phyloP scores from a whole-genome alignment of 2,329 filamentous ascomycete genomes.

The Dothideomycetidae sp. region DNA sequence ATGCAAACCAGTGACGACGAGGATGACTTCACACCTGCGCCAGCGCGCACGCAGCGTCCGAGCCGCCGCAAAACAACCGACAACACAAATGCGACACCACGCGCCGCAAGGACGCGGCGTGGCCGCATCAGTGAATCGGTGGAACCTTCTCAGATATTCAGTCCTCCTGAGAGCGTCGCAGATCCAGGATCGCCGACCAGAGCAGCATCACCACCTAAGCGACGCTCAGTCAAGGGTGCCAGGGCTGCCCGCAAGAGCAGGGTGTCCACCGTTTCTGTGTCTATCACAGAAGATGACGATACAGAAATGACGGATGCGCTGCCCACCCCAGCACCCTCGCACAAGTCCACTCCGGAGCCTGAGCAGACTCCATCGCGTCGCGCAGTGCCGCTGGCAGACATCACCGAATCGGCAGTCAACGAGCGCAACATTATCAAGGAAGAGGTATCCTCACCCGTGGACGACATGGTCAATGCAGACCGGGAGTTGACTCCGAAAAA shows the following conservation, averaged over 20 bases:
- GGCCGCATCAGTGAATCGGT: slow-evolving; percentile 36
- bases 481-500: slow-evolving; percentile 26
- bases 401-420: slow-evolving; percentile 54
- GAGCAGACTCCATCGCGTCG: slow-evolving; percentile 25
- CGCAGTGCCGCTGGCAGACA: slow-evolving; percentile 54
- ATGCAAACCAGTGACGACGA: slow-evolving; percentile 41
- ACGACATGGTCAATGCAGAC: slow-evolving; percentile 17
- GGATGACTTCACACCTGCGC: slow-evolving; percentile 68
- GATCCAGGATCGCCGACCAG: slow-evolving; percentile 41
- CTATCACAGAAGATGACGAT: slow-evolving; percentile 12
- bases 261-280: slow-evolving; percentile 25
- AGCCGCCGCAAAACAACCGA: slow-evolving; percentile 38
- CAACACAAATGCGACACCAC: slow-evolving; percentile 32
- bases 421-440: slow-evolving; percentile 26
- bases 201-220: slow-evolving; percentile 48
- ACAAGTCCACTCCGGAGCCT: slow-evolving; percentile 34
- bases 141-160: slow-evolving; percentile 47
- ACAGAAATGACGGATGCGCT: slow-evolving; percentile 9
- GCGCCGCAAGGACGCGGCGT: slow-evolving; percentile 28
- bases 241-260: slow-evolving; percentile 27
- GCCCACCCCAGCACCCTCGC: slow-evolving; percentile 7
- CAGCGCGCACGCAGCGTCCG: slow-evolving; percentile 43
- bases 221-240: slow-evolving; percentile 43
- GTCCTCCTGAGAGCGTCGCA: slow-evolving; percentile 38
- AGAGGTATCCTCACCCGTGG: slow-evolving; percentile 10